phyloP scores from a whole-genome alignment of 345 rosid genomes.

The Sisymbrium altissimum region DNA sequence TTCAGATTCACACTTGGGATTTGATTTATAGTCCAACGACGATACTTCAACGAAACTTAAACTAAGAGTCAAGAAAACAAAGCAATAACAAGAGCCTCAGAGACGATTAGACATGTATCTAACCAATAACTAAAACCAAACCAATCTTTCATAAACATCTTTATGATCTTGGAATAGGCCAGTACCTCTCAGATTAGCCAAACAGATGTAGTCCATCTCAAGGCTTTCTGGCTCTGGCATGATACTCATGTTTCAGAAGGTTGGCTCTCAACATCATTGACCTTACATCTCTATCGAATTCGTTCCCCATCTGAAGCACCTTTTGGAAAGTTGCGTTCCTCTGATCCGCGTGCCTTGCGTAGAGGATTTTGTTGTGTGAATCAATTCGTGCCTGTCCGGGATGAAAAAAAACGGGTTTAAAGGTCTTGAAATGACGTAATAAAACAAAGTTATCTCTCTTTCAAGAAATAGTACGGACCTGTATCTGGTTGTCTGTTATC shows the following conservation, averaged over 20 bases:
- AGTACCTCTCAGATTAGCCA: slow-evolving; percentile 9
- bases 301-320: slow-evolving; percentile 87
- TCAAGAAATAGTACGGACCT: slow-evolving; percentile 42
- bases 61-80: not conserved
- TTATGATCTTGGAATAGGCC: not conserved
- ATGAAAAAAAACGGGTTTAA: not conserved
- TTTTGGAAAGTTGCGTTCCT: slow-evolving; percentile 92
- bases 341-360: slow-evolving; percentile 97
- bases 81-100: not conserved
- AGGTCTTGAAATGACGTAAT: not conserved
- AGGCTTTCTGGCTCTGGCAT: slow-evolving; percentile 59
- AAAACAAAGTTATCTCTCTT: not conserved
- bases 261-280: slow-evolving; percentile 86
- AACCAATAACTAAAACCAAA: slow-evolving; percentile 10
- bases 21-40: slow-evolving; percentile 17
- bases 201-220: slow-evolving; percentile 31
- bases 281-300: slow-evolving; percentile 84
- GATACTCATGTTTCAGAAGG: slow-evolving; percentile 80
- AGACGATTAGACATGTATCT: not conserved
- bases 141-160: not conserved
- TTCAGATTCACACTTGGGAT: slow-evolving; percentile 16
- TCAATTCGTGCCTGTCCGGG: slow-evolving; percentile 87
- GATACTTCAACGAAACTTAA: slow-evolving; percentile 10
- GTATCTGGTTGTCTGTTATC: slow-evolving; percentile 94
- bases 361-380: slow-evolving; percentile 93